Conservation (phyloP, 345 rosid species). For the Syzygium oleosum region DNA sequence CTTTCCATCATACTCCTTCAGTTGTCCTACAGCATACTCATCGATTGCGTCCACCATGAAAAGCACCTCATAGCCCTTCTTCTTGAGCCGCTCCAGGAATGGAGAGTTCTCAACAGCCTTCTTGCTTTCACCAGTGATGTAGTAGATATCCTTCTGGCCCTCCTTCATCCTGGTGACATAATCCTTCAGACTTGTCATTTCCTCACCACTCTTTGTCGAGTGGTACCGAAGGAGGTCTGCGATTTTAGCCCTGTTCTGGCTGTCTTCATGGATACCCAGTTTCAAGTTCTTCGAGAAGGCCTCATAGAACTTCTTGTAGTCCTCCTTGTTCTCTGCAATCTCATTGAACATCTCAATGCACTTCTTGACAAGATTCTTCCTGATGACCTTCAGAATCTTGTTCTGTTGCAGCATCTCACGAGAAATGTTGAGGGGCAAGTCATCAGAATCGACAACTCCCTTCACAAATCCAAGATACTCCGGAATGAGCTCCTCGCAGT, state of each 20-base stretch:
- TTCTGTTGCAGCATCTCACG: conserved; percentile 43
- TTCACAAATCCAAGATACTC: conserved; percentile 34
- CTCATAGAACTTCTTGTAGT: conserved; percentile 34
- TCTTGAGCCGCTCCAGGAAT: conserved; percentile 38
- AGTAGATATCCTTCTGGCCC: conserved; percentile 38
- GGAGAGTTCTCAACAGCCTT: conserved; percentile 47
- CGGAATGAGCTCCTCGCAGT: conserved; percentile 42
- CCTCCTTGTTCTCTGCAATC: conserved; percentile 39
- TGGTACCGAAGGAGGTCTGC: conserved; percentile 35
- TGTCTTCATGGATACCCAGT: conserved; percentile 38
- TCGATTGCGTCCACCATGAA: conserved; percentile 40
- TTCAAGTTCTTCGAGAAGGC: conserved; percentile 38
- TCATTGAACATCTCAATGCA: conserved; percentile 47
- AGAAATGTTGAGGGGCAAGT: conserved; percentile 40
- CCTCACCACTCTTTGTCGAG: conserved; percentile 33
- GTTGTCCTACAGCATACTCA: conserved; percentile 36
- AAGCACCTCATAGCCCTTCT: conserved; percentile 33
- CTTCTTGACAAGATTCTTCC: conserved; percentile 42
- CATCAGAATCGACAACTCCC: conserved; percentile 44
- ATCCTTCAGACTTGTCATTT: conserved; percentile 34
- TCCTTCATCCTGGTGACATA: conserved; percentile 44
- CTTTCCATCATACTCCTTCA: conserved; percentile 41
- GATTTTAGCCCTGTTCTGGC: conserved; percentile 35
- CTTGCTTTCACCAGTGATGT: conserved; percentile 37
- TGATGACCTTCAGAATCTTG: conserved; percentile 39